Conservation (phyloP, 495 filamentous ascomycete genomes). For the Talaromyces adpressus region DNA sequence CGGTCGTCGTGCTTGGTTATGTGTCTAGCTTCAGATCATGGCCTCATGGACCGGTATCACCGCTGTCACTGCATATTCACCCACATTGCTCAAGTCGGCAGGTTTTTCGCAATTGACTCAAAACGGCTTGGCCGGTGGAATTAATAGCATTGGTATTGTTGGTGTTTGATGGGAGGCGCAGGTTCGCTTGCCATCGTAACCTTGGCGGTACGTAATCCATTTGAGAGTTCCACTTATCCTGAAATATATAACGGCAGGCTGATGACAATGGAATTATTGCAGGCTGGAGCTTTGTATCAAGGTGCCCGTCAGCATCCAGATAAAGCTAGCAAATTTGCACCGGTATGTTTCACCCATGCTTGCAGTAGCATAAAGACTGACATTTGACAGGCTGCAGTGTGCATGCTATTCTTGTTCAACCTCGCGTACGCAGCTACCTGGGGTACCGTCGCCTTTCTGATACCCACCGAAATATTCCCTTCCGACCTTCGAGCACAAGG, state of each 20-base stretch:
- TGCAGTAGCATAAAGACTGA: not conserved
- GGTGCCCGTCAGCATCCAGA: constrained; percentile 23
- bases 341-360: constrained; percentile 30
- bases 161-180: constrained; percentile 38
- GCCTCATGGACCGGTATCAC: constrained; percentile 45
- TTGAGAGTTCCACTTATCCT: too few relatives aligned
- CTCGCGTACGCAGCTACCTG: constrained; percentile 48
- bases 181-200: constrained; percentile 25
- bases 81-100: constrained; percentile 37
- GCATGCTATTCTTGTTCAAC: constrained; percentile 48
- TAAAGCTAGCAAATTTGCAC: constrained; percentile 28
- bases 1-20: constrained; percentile 39
- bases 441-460: constrained; percentile 47
- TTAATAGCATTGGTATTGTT: constrained; percentile 49
- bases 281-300: constrained; percentile 36
- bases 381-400: not conserved
- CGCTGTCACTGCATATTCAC: constrained; percentile 33
- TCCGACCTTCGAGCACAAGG: constrained; percentile 46
- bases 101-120: constrained; percentile 26
- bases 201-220: constrained; percentile 19
- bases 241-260: not conserved
- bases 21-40: constrained; percentile 50
- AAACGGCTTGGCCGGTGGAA: constrained; percentile 43
- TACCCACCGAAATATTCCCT: constrained; percentile 48
- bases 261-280: not conserved